phyloP scores from a whole-genome alignment of 2,329 filamentous ascomycete genomes.

The Fusarium lyarnte region DNA sequence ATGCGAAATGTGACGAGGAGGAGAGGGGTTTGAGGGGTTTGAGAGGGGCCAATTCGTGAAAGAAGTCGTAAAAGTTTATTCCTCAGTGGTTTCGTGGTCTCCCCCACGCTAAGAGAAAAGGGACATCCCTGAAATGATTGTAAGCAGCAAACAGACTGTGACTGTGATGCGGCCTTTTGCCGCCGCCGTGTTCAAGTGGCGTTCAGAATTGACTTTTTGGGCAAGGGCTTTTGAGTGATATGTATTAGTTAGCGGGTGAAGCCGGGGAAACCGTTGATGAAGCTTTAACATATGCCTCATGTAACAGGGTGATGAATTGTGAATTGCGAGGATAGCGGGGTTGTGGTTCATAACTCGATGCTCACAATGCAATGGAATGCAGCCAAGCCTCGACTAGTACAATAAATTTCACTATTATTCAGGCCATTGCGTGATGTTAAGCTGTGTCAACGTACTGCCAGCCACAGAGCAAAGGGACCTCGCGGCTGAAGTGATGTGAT shows the following conservation, averaged over 20 bases:
- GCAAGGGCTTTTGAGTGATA: slow-evolving; percentile 6
- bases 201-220: slow-evolving; percentile 12
- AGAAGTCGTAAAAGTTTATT: slow-evolving; percentile 10
- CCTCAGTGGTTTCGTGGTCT: slow-evolving; percentile 7
- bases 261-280: background rate
- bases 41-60: slow-evolving; percentile 19
- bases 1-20: slow-evolving; percentile 8
- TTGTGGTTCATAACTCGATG: background rate
- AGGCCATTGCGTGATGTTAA: background rate
- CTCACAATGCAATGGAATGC: background rate
- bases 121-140: slow-evolving; percentile 27
- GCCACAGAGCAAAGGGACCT: background rate
- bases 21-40: slow-evolving; percentile 26
- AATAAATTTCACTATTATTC: background rate
- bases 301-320: background rate
- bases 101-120: slow-evolving; percentile 14
- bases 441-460: background rate
- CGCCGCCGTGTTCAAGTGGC: background rate
- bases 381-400: background rate
- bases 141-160: background rate
- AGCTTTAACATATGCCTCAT: slow-evolving; percentile 18
- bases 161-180: slow-evolving; percentile 4
- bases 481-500: background rate
- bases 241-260: slow-evolving; percentile 3
- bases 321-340: background rate